Percentiles rank a stretch among this genome's conserved stretches.
phyloP scores from a whole-genome alignment of 1,139 yeast genomes.

The Candida sanyaensis region DNA sequence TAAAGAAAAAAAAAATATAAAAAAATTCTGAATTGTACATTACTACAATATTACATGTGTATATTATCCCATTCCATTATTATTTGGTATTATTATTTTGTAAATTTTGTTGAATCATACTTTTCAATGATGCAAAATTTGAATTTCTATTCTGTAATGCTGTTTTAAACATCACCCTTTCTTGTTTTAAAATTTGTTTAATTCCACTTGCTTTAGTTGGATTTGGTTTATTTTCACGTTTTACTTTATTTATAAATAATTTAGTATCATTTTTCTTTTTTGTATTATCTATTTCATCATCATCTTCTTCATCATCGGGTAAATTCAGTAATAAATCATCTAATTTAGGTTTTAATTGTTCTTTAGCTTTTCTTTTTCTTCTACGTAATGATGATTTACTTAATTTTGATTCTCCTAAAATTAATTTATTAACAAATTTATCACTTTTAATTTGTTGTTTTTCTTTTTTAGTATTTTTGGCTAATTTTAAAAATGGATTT shows the following conservation, averaged over 20 bases:
- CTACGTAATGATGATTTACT: slow-evolving; percentile 68
- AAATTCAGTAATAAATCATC: slow-evolving; percentile 59
- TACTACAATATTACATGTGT: no score
- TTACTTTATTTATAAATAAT: slow-evolving; percentile 21
- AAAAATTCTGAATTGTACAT: neutral
- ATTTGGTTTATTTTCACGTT: slow-evolving; percentile 56
- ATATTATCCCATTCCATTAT: no score
- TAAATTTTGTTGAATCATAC: slow-evolving; percentile 29
- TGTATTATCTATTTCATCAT: neutral
- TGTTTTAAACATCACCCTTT: slow-evolving; percentile 54
- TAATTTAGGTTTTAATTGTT: slow-evolving; percentile 66
- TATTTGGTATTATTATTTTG: slow-evolving; percentile 2
- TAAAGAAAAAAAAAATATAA: no score
- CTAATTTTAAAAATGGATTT: slow-evolving; percentile 57
- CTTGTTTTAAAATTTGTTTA: slow-evolving; percentile 51
- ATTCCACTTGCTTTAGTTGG: slow-evolving; percentile 60
- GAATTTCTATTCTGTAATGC: slow-evolving; percentile 55
- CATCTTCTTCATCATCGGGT: slow-evolving; percentile 25
- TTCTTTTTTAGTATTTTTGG: slow-evolving; percentile 55
- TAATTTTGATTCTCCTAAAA: slow-evolving; percentile 38
- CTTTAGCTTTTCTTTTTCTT: slow-evolving; percentile 62
- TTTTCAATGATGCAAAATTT: slow-evolving; percentile 62
- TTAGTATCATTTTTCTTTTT: slow-evolving; percentile 1
- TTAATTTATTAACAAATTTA: slow-evolving; percentile 29
- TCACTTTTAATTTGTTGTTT: slow-evolving; percentile 43